Evolutionary conservation across 352 stramenopile genomes (phyloP), one percentile per base, ranked within the genome.

Genomic region (Phytophthora citricola): DNA sequence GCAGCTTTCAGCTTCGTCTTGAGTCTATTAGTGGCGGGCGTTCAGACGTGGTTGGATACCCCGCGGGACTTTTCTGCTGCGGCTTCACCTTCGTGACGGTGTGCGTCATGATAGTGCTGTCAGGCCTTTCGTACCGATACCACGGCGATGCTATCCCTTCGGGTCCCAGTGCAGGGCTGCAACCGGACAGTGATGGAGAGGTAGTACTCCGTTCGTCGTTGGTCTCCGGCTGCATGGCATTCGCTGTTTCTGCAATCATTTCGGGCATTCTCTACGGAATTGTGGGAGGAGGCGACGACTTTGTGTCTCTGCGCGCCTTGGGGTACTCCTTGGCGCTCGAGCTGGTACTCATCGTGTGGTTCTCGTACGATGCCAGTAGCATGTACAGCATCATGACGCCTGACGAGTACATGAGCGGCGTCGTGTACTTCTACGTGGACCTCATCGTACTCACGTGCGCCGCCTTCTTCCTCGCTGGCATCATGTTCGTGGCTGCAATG

Each of bases 351-450:
- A 66, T 83, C 29, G 47, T 81, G 39, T 89, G 80, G 78, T 85
- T 89, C 55, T 70, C 78, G 0, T 75, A 76, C 58, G 76, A 87
- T 29, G 80, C 80, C 10, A 76, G 66, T 44, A 79, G 54, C 63
- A 87, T 89, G 78, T 83, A 85, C 51, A 74, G 75, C 44, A 76
- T 84, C 41, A 70, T 89, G 63, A 85, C 77, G 6, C 79, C 79
- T 0, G 79, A 89, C 51, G 79, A 88, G 63, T 86, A 86, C 75
- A 88, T 88, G 76, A 81, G 81, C 60, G 79, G 79, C 45, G 78
- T 88, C 44, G 78, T 88, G 51, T 86, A 86, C 59, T 88, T 88
- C 49, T 88, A 88, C 69, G 81, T 80, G 40, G 79, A 88, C 57
- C 79, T 88, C 55, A 69, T 88, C 38, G 64, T 85, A 53, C 65